phyloP scores from a whole-genome alignment of 345 rosid genomes.

The Hypericum androsaemum region DNA sequence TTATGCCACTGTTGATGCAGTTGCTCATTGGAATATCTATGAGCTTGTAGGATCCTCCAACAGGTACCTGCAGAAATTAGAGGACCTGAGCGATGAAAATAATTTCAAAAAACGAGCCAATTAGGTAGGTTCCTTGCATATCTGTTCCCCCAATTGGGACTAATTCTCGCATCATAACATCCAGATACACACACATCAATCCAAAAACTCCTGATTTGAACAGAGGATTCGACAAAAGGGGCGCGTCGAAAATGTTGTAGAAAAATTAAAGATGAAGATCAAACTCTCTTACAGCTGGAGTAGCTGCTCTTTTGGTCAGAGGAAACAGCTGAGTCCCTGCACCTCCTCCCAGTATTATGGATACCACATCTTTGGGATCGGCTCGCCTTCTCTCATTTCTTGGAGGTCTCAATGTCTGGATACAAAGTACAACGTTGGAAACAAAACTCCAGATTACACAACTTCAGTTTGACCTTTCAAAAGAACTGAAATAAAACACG shows the following conservation, averaged over 20 bases:
- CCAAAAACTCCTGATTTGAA: background rate
- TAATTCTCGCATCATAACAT: background rate
- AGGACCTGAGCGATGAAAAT: too few relatives aligned
- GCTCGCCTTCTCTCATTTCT: conserved; percentile 42
- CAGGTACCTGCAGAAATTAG: conserved; percentile 53
- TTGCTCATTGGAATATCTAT: conserved; percentile 98
- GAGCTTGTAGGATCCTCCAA: conserved; percentile 89
- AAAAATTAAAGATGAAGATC: background rate
- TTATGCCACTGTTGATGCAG: conserved; percentile 84
- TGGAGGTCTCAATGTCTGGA: conserved; percentile 40
- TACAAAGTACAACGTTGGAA: too few relatives aligned
- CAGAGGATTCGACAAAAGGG: background rate
- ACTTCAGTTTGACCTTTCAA: background rate
- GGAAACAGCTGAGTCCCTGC: conserved; percentile 87
- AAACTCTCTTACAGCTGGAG: conserved; percentile 68
- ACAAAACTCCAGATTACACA: too few relatives aligned
- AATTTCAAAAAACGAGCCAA: too few relatives aligned
- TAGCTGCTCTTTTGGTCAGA: conserved; percentile 79
- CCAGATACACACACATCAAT: conserved; percentile 6
- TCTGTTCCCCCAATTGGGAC: too few relatives aligned
- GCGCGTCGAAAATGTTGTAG: background rate
- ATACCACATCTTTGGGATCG: conserved; percentile 85
- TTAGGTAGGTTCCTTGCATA: too few relatives aligned
- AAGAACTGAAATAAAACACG: background rate
- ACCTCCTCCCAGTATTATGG: conserved; percentile 91